phyloP scores from a whole-genome alignment of 2,329 filamentous ascomycete species.

The Penicillium sp. region DNA sequence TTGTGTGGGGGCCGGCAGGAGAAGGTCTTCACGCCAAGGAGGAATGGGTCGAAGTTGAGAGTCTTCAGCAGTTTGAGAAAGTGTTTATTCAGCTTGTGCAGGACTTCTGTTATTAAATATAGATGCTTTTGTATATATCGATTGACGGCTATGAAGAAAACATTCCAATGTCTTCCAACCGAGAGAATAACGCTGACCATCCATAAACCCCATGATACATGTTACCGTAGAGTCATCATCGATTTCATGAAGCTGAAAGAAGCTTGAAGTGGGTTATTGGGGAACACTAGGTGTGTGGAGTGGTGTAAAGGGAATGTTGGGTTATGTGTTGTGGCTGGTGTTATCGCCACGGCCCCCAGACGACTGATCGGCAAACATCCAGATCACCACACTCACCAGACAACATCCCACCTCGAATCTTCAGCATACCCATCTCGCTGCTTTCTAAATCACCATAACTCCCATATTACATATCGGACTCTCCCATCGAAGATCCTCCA shows the following conservation, averaged over 20 bases:
- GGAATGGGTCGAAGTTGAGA: constrained; percentile 52
- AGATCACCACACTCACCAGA: not conserved
- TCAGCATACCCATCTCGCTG: not conserved
- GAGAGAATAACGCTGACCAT: too few relatives aligned
- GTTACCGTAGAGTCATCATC: too few relatives aligned
- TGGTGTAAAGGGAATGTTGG: not conserved
- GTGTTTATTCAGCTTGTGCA: constrained; percentile 20
- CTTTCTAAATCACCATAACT: too few relatives aligned
- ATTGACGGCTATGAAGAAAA: too few relatives aligned
- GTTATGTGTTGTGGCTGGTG: constrained; percentile 2
- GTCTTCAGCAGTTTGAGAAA: constrained; percentile 37
- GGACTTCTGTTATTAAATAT: constrained; percentile 21
- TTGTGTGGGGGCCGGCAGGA: constrained; percentile 51
- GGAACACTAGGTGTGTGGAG: not conserved
- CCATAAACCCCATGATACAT: too few relatives aligned
- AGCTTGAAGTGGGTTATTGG: too few relatives aligned
- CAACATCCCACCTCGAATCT: not conserved
- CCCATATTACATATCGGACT: not conserved
- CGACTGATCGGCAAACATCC: constrained; percentile 1
- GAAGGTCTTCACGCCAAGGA: constrained; percentile 53
- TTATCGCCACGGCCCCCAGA: constrained; percentile 18
- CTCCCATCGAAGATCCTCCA: not conserved
- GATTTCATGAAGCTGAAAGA: too few relatives aligned
- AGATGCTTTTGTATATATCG: not conserved
- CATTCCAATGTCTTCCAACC: too few relatives aligned